phyloP scores from a whole-genome alignment of 164 flowering plant species.

The Piper betle region DNA sequence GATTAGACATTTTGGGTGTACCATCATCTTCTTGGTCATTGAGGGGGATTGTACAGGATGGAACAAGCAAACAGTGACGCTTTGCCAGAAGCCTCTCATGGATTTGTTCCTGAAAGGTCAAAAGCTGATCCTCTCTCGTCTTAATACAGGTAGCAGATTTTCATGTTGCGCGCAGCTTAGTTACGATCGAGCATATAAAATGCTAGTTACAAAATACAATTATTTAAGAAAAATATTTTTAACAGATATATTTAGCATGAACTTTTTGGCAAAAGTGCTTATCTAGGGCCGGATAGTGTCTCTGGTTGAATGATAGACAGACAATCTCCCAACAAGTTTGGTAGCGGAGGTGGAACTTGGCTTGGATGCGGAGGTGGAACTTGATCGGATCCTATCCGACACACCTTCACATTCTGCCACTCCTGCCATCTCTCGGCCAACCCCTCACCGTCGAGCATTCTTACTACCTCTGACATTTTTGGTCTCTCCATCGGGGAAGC shows the following conservation, averaged over 20 bases:
- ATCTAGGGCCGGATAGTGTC: slow-evolving; percentile 84
- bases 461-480: slow-evolving; percentile 79
- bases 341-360: background rate
- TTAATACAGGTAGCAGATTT: slow-evolving; percentile 17
- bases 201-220: background rate
- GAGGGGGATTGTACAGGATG: too few species aligned
- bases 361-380: slow-evolving; percentile 30
- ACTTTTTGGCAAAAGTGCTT: slow-evolving; percentile 11
- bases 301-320: slow-evolving; percentile 65
- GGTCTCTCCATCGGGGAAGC: slow-evolving; percentile 64
- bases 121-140: too few species aligned
- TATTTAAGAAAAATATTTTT: background rate
- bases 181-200: slow-evolving; percentile 23
- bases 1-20: too few species aligned
- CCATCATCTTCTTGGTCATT: too few species aligned
- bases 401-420: slow-evolving; percentile 86
- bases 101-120: too few species aligned
- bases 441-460: slow-evolving; percentile 92
- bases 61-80: too few species aligned
- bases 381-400: slow-evolving; percentile 57
- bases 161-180: slow-evolving; percentile 25
- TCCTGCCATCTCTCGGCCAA: slow-evolving; percentile 90
- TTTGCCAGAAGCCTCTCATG: too few species aligned
- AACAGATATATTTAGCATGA: slow-evolving; percentile 1
- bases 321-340: slow-evolving; percentile 77